These are phyloP conservation scores for Cornus controversa DNA, from an alignment of 148 eudicot genomes.

Conservation along the genomic window DNA sequence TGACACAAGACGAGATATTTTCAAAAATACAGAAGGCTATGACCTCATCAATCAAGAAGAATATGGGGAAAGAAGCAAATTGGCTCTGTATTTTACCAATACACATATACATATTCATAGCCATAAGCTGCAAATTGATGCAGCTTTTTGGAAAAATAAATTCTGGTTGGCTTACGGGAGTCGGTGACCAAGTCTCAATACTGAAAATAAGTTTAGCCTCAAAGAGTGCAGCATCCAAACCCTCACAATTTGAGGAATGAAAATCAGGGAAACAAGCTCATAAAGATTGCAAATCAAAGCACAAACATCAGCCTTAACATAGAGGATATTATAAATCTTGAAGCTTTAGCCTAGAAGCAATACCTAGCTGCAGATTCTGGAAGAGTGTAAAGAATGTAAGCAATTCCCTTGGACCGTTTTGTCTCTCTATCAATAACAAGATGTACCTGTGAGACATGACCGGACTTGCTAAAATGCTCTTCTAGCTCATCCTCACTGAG, in stretches of 20 bases:
- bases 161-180: too few relatives aligned
- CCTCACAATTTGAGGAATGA: not conserved
- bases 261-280: not conserved
- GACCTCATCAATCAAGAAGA: not conserved
- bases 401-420: slow-evolving; percentile 81
- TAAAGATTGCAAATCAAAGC: not conserved
- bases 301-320: not conserved
- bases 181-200: not conserved
- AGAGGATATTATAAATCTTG: not conserved
- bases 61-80: not conserved
- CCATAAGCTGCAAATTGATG: not conserved
- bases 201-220: not conserved
- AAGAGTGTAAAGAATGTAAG: slow-evolving; percentile 55
- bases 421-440: slow-evolving; percentile 88
- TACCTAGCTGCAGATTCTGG: slow-evolving; percentile 89
- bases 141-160: too few relatives aligned
- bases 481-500: slow-evolving; percentile 87
- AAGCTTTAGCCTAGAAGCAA: slow-evolving; percentile 8
- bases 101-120: not conserved
- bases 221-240: not conserved
- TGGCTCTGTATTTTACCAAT: not conserved
- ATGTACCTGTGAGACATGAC: slow-evolving; percentile 74
- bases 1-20: not conserved
- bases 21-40: not conserved
- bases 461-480: slow-evolving; percentile 65